phyloP scores from a whole-genome alignment of 2,329 filamentous ascomycete genomes.

The Aspergillus alliaceus region DNA sequence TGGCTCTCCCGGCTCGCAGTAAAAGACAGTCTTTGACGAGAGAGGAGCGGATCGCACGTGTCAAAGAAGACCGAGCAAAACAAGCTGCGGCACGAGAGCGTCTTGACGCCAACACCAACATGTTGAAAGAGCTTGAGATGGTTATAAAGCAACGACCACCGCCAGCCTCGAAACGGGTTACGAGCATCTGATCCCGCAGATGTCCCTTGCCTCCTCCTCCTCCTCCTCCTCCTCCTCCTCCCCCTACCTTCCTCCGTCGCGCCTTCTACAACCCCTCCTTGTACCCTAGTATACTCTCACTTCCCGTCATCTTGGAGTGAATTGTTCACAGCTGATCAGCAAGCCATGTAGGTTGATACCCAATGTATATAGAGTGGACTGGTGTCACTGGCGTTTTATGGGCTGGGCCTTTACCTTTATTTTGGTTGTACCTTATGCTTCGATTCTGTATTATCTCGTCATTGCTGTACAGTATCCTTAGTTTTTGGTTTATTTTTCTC shows the following conservation, averaged over 20 bases:
- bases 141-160: slow-evolving; percentile 66
- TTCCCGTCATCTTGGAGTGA: slow-evolving; percentile 9
- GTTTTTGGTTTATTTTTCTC: slow-evolving; percentile 11
- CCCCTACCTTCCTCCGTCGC: neutral
- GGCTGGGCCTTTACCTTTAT: slow-evolving; percentile 9
- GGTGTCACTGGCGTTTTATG: slow-evolving; percentile 32
- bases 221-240: neutral
- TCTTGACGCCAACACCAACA: slow-evolving; percentile 77
- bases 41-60: slow-evolving; percentile 83
- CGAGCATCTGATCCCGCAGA: slow-evolving; percentile 39
- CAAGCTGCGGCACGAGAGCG: slow-evolving; percentile 72
- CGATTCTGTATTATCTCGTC: neutral
- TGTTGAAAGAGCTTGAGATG: slow-evolving; percentile 90
- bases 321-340: slow-evolving; percentile 15
- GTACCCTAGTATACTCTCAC: slow-evolving; percentile 6
- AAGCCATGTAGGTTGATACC: slow-evolving; percentile 33
- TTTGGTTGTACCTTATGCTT: slow-evolving; percentile 1
- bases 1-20: slow-evolving; percentile 69
- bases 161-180: slow-evolving; percentile 43
- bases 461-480: slow-evolving; percentile 3
- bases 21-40: slow-evolving; percentile 71
- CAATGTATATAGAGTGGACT: slow-evolving; percentile 32
- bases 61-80: slow-evolving; percentile 80
- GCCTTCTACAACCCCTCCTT: neutral
- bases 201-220: neutral